Base-by-base conservation (phyloP, 306 rosid species). In the Dryas alaskensis region DNA sequence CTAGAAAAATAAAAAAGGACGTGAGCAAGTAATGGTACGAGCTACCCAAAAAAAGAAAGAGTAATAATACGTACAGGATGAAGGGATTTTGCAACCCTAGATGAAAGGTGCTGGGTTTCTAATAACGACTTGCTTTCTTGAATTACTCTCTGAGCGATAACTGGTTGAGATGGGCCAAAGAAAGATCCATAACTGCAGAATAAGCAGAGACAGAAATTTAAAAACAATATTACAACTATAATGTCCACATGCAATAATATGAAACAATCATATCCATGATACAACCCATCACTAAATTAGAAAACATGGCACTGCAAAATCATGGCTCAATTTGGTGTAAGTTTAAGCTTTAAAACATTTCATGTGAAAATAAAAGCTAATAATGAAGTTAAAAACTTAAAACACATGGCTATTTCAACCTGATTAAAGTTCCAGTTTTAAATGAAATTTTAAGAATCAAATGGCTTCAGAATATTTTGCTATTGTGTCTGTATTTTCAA, bases 111-210 rank as follows among this genome's bases (percentile, higher is more conserved):
- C 65, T 84, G 83, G 76, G 77, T 93, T 82, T 87, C 97, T 77
- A 91, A 67, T 68, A 93, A 65, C 1, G 97, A 91, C 84, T 89
- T 90, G 92, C 96, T 89, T 87, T 93, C 98, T 82, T 91, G 97
- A 65, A 93, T 93, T 48, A 93, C 98, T 86, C 98, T 81, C 48
- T 84, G 87, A 50, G 98, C 85, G 73, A 93, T 89, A 75, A 85
- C 85, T 22, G 98, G 97, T 77, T 86, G 89, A 73, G 97, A 87
- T 46, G 97, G 92, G 54, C 97, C 98, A 77, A 93, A 93, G 85
- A 93, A 93, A 10, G 96, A 89, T 39, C 98, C 98, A 75, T 73
- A 93, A 82, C 98, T 93, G 96, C 89, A 82, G 71, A 43, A 65
- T n/a, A 74, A 72, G 68, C 16, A 73, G 60, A 22, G 59, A 13